Conservation (phyloP, 129 eudicot species). For the Dittrichia graveolens region DNA sequence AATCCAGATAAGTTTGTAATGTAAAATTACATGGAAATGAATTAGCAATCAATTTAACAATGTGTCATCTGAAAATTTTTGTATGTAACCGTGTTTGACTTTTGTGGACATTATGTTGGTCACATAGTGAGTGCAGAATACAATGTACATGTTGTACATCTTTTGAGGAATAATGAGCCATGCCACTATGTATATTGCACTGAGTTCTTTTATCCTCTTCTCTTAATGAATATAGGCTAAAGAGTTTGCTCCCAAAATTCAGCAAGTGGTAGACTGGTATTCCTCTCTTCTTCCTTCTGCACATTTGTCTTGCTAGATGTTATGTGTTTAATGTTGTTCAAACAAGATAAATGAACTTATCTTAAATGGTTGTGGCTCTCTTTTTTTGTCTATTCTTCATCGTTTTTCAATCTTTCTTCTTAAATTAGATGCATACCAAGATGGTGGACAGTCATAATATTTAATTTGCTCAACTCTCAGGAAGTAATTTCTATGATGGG, state of each 20-base stretch:
- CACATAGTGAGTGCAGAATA: not conserved
- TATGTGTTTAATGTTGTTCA: slow-evolving; percentile 6
- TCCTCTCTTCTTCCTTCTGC: slow-evolving; percentile 4
- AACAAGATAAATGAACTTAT: not conserved
- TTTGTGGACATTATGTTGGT: not conserved
- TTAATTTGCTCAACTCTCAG: not conserved
- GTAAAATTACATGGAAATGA: not conserved
- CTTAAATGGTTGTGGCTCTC: not conserved
- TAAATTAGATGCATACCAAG: slow-evolving; percentile 8
- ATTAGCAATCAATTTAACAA: not conserved
- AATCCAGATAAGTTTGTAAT: not conserved
- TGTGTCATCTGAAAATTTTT: not conserved
- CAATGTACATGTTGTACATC: not conserved
- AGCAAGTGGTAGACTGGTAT: slow-evolving; percentile 92
- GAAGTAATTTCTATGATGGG: not conserved
- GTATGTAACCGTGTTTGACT: not conserved
- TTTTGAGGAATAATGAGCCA: too few species aligned
- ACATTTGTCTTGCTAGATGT: not conserved
- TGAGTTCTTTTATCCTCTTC: not conserved
- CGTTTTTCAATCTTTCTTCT: not conserved
- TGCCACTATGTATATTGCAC: not conserved
- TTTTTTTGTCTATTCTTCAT: not conserved
- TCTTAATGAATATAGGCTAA: slow-evolving; percentile 57
- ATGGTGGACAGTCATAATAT: not conserved
- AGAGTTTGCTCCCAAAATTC: slow-evolving; percentile 93